A percentile compares a stretch with the other conserved stretches of the same genome.
Conservation (phyloP, 208 protist genomes). For the Leishmania braziliensis region DNA sequence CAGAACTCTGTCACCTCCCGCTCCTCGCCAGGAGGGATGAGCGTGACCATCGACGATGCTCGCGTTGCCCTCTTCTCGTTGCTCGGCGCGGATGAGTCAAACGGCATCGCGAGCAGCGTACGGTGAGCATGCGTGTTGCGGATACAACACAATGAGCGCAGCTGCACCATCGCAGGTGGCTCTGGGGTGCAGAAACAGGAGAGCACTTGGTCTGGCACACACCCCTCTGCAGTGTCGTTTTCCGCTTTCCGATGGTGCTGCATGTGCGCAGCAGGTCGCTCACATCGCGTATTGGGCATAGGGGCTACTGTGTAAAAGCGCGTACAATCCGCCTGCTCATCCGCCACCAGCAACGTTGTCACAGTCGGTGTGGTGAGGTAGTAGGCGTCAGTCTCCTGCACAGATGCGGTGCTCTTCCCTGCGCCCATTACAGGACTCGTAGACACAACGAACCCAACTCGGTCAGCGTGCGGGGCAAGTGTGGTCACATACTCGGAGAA, state of each 20-base stretch:
- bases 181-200: constrained; percentile 13
- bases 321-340: constrained; percentile 15
- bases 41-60: constrained; percentile 18
- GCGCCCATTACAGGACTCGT: constrained; percentile 5
- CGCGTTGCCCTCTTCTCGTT: constrained; percentile 1
- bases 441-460: constrained; percentile 19
- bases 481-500: constrained; percentile 29
- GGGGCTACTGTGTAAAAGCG: constrained; percentile 26
- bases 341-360: constrained; percentile 16
- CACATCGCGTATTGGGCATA: background rate
- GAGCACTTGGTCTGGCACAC: background rate
- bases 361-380: constrained; percentile 22
- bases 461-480: constrained; percentile 7
- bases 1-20: constrained; percentile 19
- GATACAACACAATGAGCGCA: constrained; percentile 21
- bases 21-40: constrained; percentile 13
- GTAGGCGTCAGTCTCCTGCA: constrained; percentile 16
- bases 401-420: background rate
- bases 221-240: background rate
- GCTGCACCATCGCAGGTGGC: constrained; percentile 7
- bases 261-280: background rate
- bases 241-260: background rate
- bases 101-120: constrained; percentile 16
- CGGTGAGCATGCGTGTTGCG: constrained; percentile 20
- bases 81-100: background rate